Conservation (phyloP, 2,329 filamentous ascomycete genomes). For the Clonostachys sp. region DNA sequence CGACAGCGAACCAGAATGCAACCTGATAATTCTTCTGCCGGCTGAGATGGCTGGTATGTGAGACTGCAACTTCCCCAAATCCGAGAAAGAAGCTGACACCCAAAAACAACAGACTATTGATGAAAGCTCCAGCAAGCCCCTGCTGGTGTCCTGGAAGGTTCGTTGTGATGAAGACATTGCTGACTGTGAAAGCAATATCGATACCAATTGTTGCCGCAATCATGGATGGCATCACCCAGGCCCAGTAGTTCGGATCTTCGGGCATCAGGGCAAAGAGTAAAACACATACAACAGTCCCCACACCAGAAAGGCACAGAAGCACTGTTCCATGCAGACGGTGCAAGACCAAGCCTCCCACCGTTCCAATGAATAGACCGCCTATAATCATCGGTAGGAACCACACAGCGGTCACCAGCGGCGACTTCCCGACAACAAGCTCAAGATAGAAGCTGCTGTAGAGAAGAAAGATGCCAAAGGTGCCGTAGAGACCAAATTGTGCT, state of each 20-base stretch:
- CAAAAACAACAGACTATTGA: conserved; percentile 58
- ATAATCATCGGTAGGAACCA: conserved; percentile 56
- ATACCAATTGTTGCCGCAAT: conserved; percentile 58
- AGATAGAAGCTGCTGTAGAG: conserved; percentile 63
- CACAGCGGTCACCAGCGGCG: conserved; percentile 49
- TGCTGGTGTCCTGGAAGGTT: conserved; percentile 53
- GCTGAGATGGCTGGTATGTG: too few species aligned
- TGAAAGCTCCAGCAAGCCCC: conserved; percentile 59
- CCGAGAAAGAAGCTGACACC: conserved; percentile 61
- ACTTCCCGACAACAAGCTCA: conserved; percentile 43
- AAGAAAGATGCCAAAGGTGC: conserved; percentile 58
- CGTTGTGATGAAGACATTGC: conserved; percentile 65
- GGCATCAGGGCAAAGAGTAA: conserved; percentile 54
- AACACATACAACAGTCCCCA: conserved; percentile 43
- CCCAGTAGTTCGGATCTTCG: conserved; percentile 52
- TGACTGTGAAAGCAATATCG: conserved; percentile 62
- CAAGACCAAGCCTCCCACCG: conserved; percentile 47
- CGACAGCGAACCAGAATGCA: too few species aligned
- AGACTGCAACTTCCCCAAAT: conserved; percentile 50
- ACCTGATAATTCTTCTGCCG: too few species aligned
- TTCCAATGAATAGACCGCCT: conserved; percentile 53
- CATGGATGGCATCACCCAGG: conserved; percentile 58
- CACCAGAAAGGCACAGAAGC: conserved; percentile 45
- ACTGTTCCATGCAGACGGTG: conserved; percentile 49
- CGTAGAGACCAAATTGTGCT: conserved; percentile 41